Base-by-base conservation (phyloP, 108 stramenopile genomes). In the Nitzschia sp. region DNA sequence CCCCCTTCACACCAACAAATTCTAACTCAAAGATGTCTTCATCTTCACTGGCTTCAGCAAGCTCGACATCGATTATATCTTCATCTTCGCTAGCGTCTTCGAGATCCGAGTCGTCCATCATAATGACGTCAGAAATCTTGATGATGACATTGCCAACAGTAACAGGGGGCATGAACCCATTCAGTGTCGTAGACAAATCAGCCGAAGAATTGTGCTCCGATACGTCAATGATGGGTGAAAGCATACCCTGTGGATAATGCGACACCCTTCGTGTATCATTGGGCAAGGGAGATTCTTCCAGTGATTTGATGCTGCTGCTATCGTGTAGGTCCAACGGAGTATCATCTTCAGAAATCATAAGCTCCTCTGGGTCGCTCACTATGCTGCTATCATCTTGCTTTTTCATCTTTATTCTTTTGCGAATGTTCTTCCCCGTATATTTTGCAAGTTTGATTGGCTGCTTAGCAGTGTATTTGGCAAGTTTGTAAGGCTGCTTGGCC, bases 381-480 rank as follows among this genome's bases (percentile, higher is more conserved):
- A 50, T 50, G 48, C 19, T 21, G 48, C 48, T 50, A 22, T 50
- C 48, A 19, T 50, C 55, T 3, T 57, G 5, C 29, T 30, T 57
- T n/a, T 57, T 57, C 21, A 17, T 19, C 28, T 29, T 57, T n/a
- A 29, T 9, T 57, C 31, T 5, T 33, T 62, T 62, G 11, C 60
- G 60, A 2, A 62, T 29, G n/a, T 19, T 26, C 1, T 44, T 38
- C 0, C 44, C 44, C 3, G 60, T 62, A 16, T 62, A 45, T 31
- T 62, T 62, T 21, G 60, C 60, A 38, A 62, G 25, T 45, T 62
- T 62, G 60, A 62, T 45, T 27, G 60, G 60, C 44, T 62, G 60
- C 30, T 58, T 58, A 16, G 56, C 56, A n/a, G 56, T 58, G 29
- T 58, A 58, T 33, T 58, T 58, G 56, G 56, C 56, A 13, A 62